Evolutionary conservation across 768 basidiomycete species (phyloP).

Genomic region (Mycena indigotica): DNA sequence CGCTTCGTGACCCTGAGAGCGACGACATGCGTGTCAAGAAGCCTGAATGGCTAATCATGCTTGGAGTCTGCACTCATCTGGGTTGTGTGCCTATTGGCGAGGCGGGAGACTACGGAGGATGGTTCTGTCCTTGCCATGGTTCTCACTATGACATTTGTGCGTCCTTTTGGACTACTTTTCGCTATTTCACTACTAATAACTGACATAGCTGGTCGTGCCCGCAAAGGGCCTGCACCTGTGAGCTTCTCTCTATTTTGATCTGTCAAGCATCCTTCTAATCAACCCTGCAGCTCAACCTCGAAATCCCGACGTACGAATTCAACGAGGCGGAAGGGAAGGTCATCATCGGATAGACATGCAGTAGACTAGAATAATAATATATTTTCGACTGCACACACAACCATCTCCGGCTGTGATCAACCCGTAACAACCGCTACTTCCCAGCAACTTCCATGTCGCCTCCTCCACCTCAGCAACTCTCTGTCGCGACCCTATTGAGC

Average conservation of each 20-base stretch:
- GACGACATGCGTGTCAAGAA: constrained; percentile 89
- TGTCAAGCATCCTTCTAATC: constrained; percentile 6
- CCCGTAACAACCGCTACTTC: not conserved
- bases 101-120: constrained; percentile 96
- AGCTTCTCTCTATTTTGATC: constrained; percentile 33
- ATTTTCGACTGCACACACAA: not conserved
- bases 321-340: constrained; percentile 86
- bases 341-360: constrained; percentile 68
- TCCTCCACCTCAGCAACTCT: constrained; percentile 18
- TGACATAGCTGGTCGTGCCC: constrained; percentile 80
- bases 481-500: constrained; percentile 30
- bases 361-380: constrained; percentile 27
- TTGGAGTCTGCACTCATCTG: constrained; percentile 94
- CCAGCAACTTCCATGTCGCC: constrained; percentile 31
- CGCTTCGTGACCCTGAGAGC: constrained; percentile 86
- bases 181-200: constrained; percentile 15
- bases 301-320: constrained; percentile 88
- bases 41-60: constrained; percentile 95
- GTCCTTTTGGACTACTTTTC: constrained; percentile 30
- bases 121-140: constrained; percentile 99
- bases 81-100: constrained; percentile 99
- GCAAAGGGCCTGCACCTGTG: constrained; percentile 96
- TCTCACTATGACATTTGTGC: constrained; percentile 96
- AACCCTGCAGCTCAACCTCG: constrained; percentile 77
- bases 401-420: not conserved